Base-by-base conservation (phyloP, 2,329 filamentous ascomycete species). In the Phyllosticta citriasiana region DNA sequence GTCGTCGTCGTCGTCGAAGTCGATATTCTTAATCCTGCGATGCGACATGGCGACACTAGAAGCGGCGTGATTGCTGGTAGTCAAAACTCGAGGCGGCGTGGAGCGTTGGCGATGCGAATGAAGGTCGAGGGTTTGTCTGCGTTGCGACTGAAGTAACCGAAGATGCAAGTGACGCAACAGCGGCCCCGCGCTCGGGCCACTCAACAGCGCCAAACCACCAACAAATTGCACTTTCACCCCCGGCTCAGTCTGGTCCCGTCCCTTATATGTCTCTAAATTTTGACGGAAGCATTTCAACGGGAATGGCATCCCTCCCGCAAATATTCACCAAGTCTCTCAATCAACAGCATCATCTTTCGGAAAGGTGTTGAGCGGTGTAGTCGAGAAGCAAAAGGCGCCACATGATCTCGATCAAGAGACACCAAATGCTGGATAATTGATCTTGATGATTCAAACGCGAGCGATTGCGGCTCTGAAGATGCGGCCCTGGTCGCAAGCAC, bases 1-100 rank as follows among this genome's bases (percentile, higher is more conserved):
- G 97, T 99, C 82, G 97, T 99, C 82, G 96, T 99, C 82, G 96
- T 75, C 67, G 40, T 62, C 61, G 35, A 59, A 62, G 40, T 52
- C 61, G 53, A 62, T 62, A 57, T 51, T 57, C 24, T 62, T 62
- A 19, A 62, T 57, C 52, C 61, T 55, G 35, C 61, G 61, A 53
- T 62, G 56, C 1, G 61, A 62, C 61, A 62, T 62, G 61, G 19
- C 55, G 30, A 54, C 26, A 40, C 10, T 8, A 8, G 27, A 8
- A 30, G 27, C 33, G 16, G 24, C 9, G 22, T 22, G 12, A 22
- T 4, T 3, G 26, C 12, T 24, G 7, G 14, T 6, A 47, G 55
- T 25, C 35, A 12, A 35, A 6, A 16, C 6, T 9, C 2, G 10
- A 22, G 14, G n/a, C 25, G 30, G 8, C 8, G 33, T 22, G 22